phyloP scores from a whole-genome alignment of 1,284 basidiomycete species.

The Boletus sp. region DNA sequence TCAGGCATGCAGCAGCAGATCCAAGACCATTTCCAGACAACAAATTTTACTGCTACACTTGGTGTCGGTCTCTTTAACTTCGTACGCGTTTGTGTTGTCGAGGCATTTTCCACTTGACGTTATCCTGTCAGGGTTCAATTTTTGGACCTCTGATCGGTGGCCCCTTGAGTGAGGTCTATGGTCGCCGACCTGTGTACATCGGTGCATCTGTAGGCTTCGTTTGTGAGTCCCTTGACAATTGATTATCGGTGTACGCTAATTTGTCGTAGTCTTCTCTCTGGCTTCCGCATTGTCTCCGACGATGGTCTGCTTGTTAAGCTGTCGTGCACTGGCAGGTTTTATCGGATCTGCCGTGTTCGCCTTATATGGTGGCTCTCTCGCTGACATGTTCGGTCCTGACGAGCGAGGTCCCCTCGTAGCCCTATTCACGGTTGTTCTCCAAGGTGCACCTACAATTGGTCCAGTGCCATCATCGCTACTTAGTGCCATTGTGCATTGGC shows the following conservation, averaged over 20 bases:
- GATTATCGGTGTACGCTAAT: slow-evolving; percentile 1
- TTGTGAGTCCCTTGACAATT: slow-evolving; percentile 5
- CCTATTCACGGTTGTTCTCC: slow-evolving; percentile 26
- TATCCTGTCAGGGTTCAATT: slow-evolving; percentile 17
- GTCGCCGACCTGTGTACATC: slow-evolving; percentile 24
- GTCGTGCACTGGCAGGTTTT: slow-evolving; percentile 22
- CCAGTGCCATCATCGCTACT: slow-evolving; percentile 28
- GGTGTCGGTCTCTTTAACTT: slow-evolving; percentile 28
- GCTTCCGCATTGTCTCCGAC: slow-evolving; percentile 21
- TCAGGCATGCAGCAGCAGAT: slow-evolving; percentile 29
- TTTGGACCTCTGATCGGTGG: slow-evolving; percentile 28
- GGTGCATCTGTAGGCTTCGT: slow-evolving; percentile 23
- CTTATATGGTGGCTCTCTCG: slow-evolving; percentile 26
- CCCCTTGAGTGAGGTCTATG: slow-evolving; percentile 27
- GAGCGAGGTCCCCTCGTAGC: slow-evolving; percentile 28
- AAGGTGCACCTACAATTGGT: slow-evolving; percentile 28
- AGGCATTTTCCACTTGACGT: not conserved
- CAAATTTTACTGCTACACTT: slow-evolving; percentile 20
- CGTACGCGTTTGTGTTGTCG: slow-evolving; percentile 10
- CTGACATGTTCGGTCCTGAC: slow-evolving; percentile 25
- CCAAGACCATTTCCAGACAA: slow-evolving; percentile 22
- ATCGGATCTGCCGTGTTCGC: slow-evolving; percentile 24
- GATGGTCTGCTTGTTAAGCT: slow-evolving; percentile 15
- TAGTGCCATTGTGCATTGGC: slow-evolving; percentile 23
- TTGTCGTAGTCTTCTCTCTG: slow-evolving; percentile 20